phyloP scores from a whole-genome alignment of 768 basidiomycete species.

The Chalciporus chontae region DNA sequence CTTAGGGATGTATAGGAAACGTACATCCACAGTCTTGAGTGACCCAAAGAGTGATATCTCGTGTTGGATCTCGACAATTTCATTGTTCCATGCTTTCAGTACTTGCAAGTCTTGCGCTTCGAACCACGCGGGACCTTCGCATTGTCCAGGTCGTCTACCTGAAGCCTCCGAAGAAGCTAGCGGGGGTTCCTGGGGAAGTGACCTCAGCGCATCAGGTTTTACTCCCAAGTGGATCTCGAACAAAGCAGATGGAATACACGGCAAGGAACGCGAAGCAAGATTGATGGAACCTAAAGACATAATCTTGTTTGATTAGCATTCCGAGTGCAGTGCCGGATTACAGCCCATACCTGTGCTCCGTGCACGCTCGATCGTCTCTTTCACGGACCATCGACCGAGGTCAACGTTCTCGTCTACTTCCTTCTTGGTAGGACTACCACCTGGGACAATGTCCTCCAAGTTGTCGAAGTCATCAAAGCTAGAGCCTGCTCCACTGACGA shows the following conservation, averaged over 20 bases:
- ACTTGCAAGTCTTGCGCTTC: slow-evolving; percentile 76
- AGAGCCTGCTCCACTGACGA: slow-evolving; percentile 17
- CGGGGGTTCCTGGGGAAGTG: slow-evolving; percentile 59
- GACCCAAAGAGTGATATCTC: slow-evolving; percentile 85
- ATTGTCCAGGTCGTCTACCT: slow-evolving; percentile 40
- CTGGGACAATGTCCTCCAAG: slow-evolving; percentile 49
- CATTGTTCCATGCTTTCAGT: slow-evolving; percentile 78
- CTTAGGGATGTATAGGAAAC: slow-evolving; percentile 24
- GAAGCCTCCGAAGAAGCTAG: slow-evolving; percentile 36
- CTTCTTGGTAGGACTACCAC: slow-evolving; percentile 18
- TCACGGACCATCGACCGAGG: slow-evolving; percentile 59
- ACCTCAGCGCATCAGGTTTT: slow-evolving; percentile 65
- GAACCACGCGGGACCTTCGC: slow-evolving; percentile 63
- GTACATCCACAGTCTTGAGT: slow-evolving; percentile 73
- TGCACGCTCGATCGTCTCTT: slow-evolving; percentile 74
- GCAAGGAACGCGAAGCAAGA: slow-evolving; percentile 67
- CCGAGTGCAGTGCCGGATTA: slow-evolving; percentile 30
- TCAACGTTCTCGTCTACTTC: slow-evolving; percentile 48
- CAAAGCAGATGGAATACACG: slow-evolving; percentile 70
- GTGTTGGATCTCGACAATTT: slow-evolving; percentile 73
- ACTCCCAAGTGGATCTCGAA: slow-evolving; percentile 80
- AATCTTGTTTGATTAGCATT: slow-evolving; percentile 46
- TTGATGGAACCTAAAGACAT: slow-evolving; percentile 63
- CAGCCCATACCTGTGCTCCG: slow-evolving; percentile 64
- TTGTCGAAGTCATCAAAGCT: slow-evolving; percentile 36